Percentiles rank a stretch among this genome's conserved stretches.
phyloP scores from a whole-genome alignment of 139 green algal genomes.

The Chlamydomonas schloesseri region DNA sequence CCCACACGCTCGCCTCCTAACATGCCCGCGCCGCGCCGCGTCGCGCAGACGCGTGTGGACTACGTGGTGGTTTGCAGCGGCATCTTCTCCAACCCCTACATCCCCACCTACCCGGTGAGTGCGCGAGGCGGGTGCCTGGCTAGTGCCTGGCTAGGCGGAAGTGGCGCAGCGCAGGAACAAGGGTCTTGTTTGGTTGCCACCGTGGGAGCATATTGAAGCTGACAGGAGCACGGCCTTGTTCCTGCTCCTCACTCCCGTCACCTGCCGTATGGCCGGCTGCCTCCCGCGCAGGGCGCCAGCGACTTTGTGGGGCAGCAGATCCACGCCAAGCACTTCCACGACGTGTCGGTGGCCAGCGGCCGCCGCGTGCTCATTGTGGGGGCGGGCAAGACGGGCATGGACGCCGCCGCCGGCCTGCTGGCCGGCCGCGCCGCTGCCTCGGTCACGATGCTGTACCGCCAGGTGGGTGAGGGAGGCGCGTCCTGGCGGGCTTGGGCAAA shows the following conservation, averaged over 20 bases:
- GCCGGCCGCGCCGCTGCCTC: background rate
- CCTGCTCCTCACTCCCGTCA: too few species aligned
- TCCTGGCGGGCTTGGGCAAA: too few species aligned
- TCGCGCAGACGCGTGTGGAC: background rate
- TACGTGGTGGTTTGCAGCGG: slow-evolving; percentile 5
- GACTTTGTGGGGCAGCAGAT: background rate
- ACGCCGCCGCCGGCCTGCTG: slow-evolving; percentile 3
- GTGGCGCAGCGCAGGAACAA: too few species aligned
- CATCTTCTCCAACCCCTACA: background rate
- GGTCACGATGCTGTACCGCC: slow-evolving; percentile 24
- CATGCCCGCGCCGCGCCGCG: too few species aligned
- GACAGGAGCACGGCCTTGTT: too few species aligned
- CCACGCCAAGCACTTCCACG: slow-evolving; percentile 1
- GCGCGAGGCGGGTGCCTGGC: too few species aligned
- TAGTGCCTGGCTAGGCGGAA: too few species aligned
- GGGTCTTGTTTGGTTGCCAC: too few species aligned
- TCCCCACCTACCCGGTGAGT: background rate
- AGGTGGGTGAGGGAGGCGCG: background rate
- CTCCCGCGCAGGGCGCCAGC: background rate
- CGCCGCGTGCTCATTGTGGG: slow-evolving; percentile 32
- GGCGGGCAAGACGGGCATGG: slow-evolving; percentile 18
- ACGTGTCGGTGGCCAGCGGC: background rate
- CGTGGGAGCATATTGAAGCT: too few species aligned
- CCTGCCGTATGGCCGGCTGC: too few species aligned
- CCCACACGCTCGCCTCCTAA: too few species aligned